Percentiles rank a stretch among this genome's conserved stretches.
Conservation (phyloP, 768 basidiomycete species). For the Exidia glandulosa region DNA sequence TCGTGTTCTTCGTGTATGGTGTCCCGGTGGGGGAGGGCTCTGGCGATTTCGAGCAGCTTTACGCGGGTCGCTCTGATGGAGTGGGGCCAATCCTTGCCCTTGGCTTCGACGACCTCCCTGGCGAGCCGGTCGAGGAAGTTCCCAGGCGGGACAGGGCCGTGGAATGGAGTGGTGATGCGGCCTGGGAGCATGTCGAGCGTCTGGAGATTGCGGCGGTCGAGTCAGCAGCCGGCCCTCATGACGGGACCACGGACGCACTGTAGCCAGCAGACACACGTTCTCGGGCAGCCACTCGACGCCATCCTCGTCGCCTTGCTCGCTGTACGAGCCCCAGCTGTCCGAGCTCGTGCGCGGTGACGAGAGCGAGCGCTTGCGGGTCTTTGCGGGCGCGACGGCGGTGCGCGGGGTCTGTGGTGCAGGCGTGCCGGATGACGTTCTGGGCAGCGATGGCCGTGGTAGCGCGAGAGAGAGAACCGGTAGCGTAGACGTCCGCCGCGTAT, state of each 20-base stretch:
- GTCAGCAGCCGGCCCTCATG: neutral
- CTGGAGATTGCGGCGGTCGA: constrained; percentile 22
- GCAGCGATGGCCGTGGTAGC: neutral
- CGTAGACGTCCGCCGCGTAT: neutral
- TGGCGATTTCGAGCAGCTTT: constrained; percentile 73
- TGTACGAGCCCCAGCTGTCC: neutral
- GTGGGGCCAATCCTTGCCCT: constrained; percentile 78
- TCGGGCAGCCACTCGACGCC: neutral
- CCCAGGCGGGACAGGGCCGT: constrained; percentile 71
- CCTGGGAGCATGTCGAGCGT: constrained; percentile 75
- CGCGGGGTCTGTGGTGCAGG: neutral
- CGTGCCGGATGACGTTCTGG: neutral
- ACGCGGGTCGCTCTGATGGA: constrained; percentile 71
- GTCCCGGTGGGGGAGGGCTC: constrained; percentile 47
- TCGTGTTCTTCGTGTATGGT: constrained; percentile 38
- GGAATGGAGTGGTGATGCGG: constrained; percentile 80
- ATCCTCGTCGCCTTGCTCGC: neutral
- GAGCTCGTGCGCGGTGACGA: neutral
- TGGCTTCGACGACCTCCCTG: constrained; percentile 60
- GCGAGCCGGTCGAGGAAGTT: constrained; percentile 84
- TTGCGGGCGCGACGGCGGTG: neutral
- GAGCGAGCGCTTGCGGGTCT: too few species aligned
- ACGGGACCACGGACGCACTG: neutral
- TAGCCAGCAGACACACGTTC: neutral
- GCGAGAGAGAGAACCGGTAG: neutral